Evolutionary conservation across 352 stramenopile species (phyloP).

Genomic region (Thalassiosira hispida): DNA sequence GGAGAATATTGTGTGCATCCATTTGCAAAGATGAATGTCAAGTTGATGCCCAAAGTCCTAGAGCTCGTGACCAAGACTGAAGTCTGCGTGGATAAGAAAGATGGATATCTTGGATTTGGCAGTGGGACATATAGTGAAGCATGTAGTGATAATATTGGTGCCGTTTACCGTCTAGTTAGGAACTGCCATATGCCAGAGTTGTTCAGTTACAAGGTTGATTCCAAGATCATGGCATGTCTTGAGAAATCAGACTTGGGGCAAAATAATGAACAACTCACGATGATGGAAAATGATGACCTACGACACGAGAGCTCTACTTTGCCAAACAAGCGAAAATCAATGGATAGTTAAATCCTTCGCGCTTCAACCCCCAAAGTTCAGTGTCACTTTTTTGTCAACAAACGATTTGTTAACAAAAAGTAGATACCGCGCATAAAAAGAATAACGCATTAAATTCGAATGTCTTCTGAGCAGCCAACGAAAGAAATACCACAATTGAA

Average conservation of each 20-base stretch:
- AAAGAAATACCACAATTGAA: no score
- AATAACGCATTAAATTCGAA: no score
- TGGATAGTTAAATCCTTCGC: no score
- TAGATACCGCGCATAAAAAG: no score
- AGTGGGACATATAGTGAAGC: background rate
- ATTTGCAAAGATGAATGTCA: background rate
- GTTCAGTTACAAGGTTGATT: background rate
- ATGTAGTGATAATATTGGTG: background rate
- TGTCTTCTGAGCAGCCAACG: no score
- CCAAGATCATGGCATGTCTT: no score
- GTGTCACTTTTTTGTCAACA: no score
- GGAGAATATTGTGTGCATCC: constrained; percentile 14
- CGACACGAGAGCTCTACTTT: no score
- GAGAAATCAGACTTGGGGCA: background rate
- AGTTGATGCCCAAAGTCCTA: constrained; percentile 26
- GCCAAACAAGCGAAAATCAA: no score
- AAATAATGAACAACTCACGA: background rate
- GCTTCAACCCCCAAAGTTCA: no score
- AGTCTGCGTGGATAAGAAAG: background rate
- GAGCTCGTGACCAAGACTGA: constrained; percentile 18
- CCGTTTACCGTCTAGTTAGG: background rate
- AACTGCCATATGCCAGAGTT: constrained; percentile 6
- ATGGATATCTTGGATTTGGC: background rate
- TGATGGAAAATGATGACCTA: no score
- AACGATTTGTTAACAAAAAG: no score